phyloP scores from a whole-genome alignment of 164 flowering plant species.

The Piper longum region DNA sequence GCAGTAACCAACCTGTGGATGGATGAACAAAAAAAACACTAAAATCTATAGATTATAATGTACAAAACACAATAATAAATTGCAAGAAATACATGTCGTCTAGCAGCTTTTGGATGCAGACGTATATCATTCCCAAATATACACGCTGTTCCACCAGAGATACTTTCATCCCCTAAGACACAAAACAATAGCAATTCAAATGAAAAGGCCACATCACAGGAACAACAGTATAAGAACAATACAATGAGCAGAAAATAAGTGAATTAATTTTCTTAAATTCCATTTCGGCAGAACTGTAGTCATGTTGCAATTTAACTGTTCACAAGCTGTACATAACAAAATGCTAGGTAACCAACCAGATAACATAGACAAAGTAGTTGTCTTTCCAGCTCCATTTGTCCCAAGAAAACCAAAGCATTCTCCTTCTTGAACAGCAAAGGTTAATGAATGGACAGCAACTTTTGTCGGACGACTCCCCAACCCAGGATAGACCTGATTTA shows the following conservation, averaged over 20 bases:
- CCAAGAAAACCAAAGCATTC: slow-evolving; percentile 99
- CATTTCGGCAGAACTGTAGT: not conserved
- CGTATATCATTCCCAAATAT: slow-evolving; percentile 83
- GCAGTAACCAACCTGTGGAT: slow-evolving; percentile 82
- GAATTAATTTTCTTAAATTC: not conserved
- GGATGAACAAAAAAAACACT: not conserved
- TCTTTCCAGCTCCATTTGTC: slow-evolving; percentile 98
- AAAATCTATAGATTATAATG: not conserved
- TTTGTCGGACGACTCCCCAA: slow-evolving; percentile 32
- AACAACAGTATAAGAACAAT: no score
- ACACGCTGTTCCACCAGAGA: slow-evolving; percentile 82
- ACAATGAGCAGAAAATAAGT: no score
- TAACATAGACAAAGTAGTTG: slow-evolving; percentile 94
- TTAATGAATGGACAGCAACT: slow-evolving; percentile 79
- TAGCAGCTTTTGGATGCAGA: slow-evolving; percentile 70
- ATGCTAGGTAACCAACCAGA: slow-evolving; percentile 32
- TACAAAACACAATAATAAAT: not conserved
- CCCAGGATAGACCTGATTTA: slow-evolving; percentile 71
- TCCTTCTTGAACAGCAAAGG: slow-evolving; percentile 89
- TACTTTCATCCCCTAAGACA: slow-evolving; percentile 64
- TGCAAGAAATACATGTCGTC: slow-evolving; percentile 44
- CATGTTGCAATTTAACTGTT: no score
- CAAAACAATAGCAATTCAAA: not conserved
- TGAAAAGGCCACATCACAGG: not conserved
- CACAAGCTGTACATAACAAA: not conserved